A percentile compares a stretch with the other conserved stretches of the same genome.
These are phyloP conservation scores for Cyphellophora attinorum DNA, from an alignment of 2,329 filamentous ascomycete species.

Conservation along the genomic window DNA sequence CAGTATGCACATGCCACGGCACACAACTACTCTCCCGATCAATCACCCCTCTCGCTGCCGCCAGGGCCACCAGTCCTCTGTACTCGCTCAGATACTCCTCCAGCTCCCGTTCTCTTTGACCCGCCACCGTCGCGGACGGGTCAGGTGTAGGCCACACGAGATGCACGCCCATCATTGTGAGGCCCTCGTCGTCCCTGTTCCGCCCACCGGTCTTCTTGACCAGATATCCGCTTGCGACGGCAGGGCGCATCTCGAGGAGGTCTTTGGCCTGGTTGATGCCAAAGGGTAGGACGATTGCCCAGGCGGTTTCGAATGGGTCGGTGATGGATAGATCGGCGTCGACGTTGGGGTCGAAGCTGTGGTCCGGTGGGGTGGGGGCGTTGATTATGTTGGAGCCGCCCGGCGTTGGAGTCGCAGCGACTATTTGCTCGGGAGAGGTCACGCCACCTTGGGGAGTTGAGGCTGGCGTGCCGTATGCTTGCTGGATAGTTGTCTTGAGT, in stretches of 20 bases:
- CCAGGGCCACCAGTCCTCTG: conserved; percentile 33
- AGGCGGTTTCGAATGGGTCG: conserved; percentile 51
- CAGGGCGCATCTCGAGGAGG: conserved; percentile 29
- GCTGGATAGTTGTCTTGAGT: conserved; percentile 4
- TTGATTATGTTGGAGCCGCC: conserved; percentile 12
- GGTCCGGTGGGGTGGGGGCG: conserved; percentile 17
- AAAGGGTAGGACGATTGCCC: conserved; percentile 47
- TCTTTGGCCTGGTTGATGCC: conserved; percentile 31
- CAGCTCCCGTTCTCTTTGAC: conserved; percentile 24
- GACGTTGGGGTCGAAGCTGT: conserved; percentile 11
- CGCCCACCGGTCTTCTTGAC: conserved; percentile 35
- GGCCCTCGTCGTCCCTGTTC: conserved; percentile 30
- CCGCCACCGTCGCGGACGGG: conserved; percentile 5
- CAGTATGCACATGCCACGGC: conserved; percentile 39
- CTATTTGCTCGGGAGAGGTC: conserved; percentile 31
- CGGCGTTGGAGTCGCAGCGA: conserved; percentile 26
- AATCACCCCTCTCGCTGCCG: conserved; percentile 31
- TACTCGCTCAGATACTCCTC: conserved; percentile 34
- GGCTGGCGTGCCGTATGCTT: conserved; percentile 15
- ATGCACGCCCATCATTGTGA: conserved; percentile 31
- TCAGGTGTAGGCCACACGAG: conserved; percentile 25
- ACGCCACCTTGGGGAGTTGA: conserved; percentile 17
- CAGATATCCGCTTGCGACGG: conserved; percentile 36
- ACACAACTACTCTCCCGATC: conserved; percentile 30
- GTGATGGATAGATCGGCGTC: conserved; percentile 49